Percentiles rank a stretch among this genome's conserved stretches.
Conservation (phyloP, 495 filamentous ascomycete species). For the Aspergillus olivimuriae region DNA sequence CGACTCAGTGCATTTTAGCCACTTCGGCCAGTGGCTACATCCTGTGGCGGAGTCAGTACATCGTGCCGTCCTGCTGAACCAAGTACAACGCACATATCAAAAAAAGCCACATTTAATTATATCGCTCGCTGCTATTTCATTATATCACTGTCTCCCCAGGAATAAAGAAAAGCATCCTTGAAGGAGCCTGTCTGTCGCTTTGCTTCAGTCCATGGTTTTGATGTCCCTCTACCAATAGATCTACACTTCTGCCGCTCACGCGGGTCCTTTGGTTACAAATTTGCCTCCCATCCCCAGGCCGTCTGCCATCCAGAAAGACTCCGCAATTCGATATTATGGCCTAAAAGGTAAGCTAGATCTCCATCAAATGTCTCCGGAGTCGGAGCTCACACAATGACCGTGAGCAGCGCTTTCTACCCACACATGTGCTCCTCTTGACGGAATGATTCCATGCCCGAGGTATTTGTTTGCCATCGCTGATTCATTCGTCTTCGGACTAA, state of each 20-base stretch:
- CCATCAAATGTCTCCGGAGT: not conserved
- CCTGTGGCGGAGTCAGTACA: constrained; percentile 42
- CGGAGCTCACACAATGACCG: not conserved
- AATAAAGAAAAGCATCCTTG: not conserved
- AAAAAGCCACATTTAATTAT: constrained; percentile 1
- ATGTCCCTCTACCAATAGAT: constrained; percentile 3
- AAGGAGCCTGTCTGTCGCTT: not conserved
- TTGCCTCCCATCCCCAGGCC: not conserved
- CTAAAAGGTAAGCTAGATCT: not conserved
- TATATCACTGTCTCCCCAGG: constrained; percentile 2
- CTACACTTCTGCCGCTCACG: constrained; percentile 6
- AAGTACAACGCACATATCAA: not conserved
- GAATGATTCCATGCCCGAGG: constrained; percentile 30
- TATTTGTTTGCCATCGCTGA: constrained; percentile 14
- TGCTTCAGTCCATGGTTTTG: not conserved
- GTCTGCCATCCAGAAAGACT: not conserved
- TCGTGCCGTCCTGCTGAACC: constrained; percentile 7
- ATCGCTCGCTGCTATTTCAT: not conserved
- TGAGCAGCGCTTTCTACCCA: constrained; percentile 5
- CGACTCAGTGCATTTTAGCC: constrained; percentile 19
- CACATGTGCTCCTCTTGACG: constrained; percentile 10
- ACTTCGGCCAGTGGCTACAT: constrained; percentile 20
- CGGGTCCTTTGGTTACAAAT: not conserved
- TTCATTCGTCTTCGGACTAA: constrained; percentile 24
- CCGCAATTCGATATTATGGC: not conserved